Evolutionary conservation across 768 basidiomycete species (phyloP).

Genomic region (Lentinula sp.): DNA sequence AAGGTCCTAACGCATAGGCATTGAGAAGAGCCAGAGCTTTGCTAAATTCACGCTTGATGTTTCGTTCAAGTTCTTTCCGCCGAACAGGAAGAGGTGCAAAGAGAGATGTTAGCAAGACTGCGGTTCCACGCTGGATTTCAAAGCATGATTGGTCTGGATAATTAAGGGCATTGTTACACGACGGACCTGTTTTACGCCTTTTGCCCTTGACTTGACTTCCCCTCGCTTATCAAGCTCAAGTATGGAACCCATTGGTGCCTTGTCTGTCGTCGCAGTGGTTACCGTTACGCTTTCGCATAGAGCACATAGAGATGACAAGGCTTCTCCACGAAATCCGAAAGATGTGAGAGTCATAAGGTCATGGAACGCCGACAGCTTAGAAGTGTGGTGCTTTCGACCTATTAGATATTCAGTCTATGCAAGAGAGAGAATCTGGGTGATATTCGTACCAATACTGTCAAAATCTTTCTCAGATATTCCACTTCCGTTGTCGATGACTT

Average conservation of each 20-base stretch:
- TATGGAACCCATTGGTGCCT: constrained; percentile 72
- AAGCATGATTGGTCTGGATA: neutral
- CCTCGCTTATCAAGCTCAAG: constrained; percentile 73
- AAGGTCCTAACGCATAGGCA: constrained; percentile 88
- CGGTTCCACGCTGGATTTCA: constrained; percentile 75
- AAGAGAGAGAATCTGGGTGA: neutral
- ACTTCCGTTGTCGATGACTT: constrained; percentile 89
- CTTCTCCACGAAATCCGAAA: constrained; percentile 96
- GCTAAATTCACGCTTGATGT: constrained; percentile 82
- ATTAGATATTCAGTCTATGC: neutral
- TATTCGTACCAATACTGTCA: constrained; percentile 64
- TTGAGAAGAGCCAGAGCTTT: constrained; percentile 80
- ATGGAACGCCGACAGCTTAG: constrained; percentile 74
- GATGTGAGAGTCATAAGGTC: constrained; percentile 71
- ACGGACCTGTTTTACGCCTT: constrained; percentile 73
- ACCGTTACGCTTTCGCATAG: constrained; percentile 65
- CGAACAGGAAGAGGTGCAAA: constrained; percentile 86
- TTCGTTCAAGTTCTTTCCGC: constrained; percentile 85
- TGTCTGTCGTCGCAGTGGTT: constrained; percentile 64
- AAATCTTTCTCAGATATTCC: constrained; percentile 80
- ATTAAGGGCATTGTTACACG: neutral
- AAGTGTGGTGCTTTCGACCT: constrained; percentile 93
- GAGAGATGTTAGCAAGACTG: constrained; percentile 61
- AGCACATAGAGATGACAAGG: constrained; percentile 89
- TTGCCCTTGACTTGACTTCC: constrained; percentile 46